These are phyloP conservation scores for Silene conica DNA, from an alignment of 148 eudicot genomes.

Conservation along the genomic window DNA sequence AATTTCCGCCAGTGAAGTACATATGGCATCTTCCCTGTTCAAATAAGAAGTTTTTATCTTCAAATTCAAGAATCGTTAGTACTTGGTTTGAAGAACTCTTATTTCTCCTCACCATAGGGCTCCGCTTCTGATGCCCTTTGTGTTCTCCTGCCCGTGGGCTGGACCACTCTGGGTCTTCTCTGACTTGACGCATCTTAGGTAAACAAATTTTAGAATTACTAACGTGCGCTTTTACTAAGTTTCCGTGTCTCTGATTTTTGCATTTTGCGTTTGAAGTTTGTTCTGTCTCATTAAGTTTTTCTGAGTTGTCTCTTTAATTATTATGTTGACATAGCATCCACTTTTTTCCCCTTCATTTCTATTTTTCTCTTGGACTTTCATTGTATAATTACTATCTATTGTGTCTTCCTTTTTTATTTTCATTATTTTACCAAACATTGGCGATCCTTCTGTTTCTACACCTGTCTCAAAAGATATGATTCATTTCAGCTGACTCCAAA, in stretches of 20 bases:
- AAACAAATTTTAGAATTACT: conserved; percentile 9
- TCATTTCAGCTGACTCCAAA: no score
- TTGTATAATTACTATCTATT: no score
- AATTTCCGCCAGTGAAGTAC: conserved; percentile 75
- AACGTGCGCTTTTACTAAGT: background rate
- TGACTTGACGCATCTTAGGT: conserved; percentile 53
- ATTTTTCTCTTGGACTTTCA: no score
- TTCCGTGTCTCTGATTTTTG: background rate
- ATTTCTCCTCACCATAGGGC: conserved; percentile 20
- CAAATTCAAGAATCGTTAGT: conserved; percentile 16
- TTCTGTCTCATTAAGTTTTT: background rate
- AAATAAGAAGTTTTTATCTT: conserved; percentile 38
- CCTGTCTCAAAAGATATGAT: background rate
- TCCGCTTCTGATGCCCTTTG: conserved; percentile 50
- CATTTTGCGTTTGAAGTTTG: background rate
- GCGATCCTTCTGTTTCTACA: no score
- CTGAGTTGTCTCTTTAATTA: no score
- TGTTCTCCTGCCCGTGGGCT: conserved; percentile 43
- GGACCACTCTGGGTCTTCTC: conserved; percentile 68
- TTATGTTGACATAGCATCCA: no score
- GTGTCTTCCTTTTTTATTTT: no score
- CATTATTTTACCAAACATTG: no score
- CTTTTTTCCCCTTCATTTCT: no score
- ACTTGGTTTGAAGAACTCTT: conserved; percentile 24
- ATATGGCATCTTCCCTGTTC: conserved; percentile 28